Percentiles rank a stretch among this genome's conserved stretches.
Evolutionary conservation across 2,329 filamentous ascomycete genomes (phyloP).

Genomic region (Penicillium decumbens): DNA sequence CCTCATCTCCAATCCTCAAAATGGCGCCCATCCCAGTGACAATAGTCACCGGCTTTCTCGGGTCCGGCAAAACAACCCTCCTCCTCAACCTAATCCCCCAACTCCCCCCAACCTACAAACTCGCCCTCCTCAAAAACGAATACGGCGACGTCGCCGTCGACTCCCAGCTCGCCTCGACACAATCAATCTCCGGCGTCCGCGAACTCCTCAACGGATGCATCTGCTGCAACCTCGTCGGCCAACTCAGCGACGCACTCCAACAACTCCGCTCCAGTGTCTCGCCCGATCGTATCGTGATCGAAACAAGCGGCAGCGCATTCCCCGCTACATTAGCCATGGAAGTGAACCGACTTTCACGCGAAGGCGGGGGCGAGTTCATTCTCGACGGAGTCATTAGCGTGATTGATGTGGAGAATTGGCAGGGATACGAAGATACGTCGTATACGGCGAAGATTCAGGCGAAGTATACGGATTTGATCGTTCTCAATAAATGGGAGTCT

Average conservation of each 20-base stretch:
- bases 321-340: constrained; percentile 88
- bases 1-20: background rate
- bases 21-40: constrained; percentile 80
- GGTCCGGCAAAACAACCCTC: constrained; percentile 92
- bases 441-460: constrained; percentile 87
- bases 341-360: constrained; percentile 71
- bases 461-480: constrained; percentile 80
- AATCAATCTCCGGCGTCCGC: constrained; percentile 79
- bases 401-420: constrained; percentile 92
- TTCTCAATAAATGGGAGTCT: constrained; percentile 89
- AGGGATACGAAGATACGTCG: constrained; percentile 84
- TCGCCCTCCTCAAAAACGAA: constrained; percentile 96
- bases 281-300: constrained; percentile 86
- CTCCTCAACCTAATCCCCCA: constrained; percentile 92
- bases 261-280: constrained; percentile 59
- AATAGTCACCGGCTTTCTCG: constrained; percentile 92
- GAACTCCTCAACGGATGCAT: constrained; percentile 97
- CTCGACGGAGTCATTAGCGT: constrained; percentile 87
- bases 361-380: constrained; percentile 57
- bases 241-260: constrained; percentile 72
- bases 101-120: constrained; percentile 77
- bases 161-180: constrained; percentile 78
- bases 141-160: constrained; percentile 94
- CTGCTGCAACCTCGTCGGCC: constrained; percentile 96
- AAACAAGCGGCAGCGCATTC: constrained; percentile 84